Base-by-base conservation (phyloP, 495 filamentous ascomycete genomes). In the Lindgomyces ingoldianus region DNA sequence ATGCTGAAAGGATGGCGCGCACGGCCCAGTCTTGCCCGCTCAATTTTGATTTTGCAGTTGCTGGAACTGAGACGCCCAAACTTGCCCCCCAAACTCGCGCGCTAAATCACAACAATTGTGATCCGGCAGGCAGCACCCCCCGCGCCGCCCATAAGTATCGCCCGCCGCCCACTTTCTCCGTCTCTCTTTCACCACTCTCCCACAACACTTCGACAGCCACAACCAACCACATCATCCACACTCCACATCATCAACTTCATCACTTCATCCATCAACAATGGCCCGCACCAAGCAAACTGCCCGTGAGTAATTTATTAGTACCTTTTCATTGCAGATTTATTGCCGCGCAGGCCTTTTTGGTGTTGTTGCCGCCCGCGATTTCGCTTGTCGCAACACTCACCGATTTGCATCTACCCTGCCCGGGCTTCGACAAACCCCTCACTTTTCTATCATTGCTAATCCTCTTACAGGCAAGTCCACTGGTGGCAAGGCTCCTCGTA, bases 221-320 rank as follows among this genome's bases (percentile, higher is more conserved):
- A 2, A 50, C 58, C 62, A 76, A 73, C n/a, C 8, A 42, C 47
- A 3, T 41, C 51, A 63, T 25, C 29, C 4, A 10, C 58, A 61
- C 58, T 19, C 4, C 52, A 44, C 11, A 46, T 27, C 47, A 62
- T 27, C 53, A 64, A 73, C n/a, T 22, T 42, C 25, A 47, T 56
- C 52, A 18, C 19, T n/a, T 2, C 53, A 52, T 45, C 30, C 50
- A 36, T 33, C 62, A 54, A 67, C 70, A 64, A 98, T 99, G 94
- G 94, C 94, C 75, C 91, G 94, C 79, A 99, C 94, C 73, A 99
- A 98, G 90, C 94, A 98, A 83, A 98, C 94, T 80, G 94, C 94
- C 78, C 94, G 94, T 88, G 90, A 87, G 87, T 86, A 21, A 22
- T 27, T 45, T 27, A 55, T 45, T 30, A 47, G 3, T 44, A 41